These are phyloP conservation scores for Stemphylium beticola DNA, from an alignment of 2,329 filamentous ascomycete species.

Conservation along the genomic window DNA sequence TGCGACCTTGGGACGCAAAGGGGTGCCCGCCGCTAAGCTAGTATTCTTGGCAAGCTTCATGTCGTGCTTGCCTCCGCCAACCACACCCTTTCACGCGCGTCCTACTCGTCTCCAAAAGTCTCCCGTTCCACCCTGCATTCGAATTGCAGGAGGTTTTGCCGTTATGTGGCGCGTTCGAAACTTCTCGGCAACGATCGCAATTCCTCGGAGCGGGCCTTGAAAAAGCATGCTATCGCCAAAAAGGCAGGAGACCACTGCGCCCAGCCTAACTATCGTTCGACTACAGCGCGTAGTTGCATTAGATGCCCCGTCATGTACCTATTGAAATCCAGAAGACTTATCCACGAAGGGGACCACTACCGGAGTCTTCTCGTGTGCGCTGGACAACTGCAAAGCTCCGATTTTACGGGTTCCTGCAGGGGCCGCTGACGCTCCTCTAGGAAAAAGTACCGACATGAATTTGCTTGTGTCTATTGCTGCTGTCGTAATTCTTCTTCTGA, in stretches of 20 bases:
- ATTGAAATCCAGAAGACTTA: neutral
- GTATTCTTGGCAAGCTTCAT: too few relatives aligned
- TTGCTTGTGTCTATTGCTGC: neutral
- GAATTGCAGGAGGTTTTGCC: neutral
- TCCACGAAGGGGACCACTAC: neutral
- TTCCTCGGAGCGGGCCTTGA: conserved; percentile 4
- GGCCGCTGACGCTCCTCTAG: neutral
- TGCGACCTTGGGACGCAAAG: too few relatives aligned
- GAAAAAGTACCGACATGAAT: conserved; percentile 1
- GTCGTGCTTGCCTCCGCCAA: conserved; percentile 1
- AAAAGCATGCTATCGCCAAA: conserved; percentile 13
- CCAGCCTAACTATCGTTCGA: conserved; percentile 18
- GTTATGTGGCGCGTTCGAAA: neutral
- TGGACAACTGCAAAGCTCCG: conserved; percentile 12
- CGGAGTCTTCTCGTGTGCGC: conserved; percentile 6
- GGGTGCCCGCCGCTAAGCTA: too few relatives aligned
- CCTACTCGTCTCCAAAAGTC: neutral
- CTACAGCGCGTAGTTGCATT: conserved; percentile 8
- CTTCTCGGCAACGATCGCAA: neutral
- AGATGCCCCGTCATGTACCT: conserved; percentile 7
- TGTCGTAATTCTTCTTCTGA: neutral
- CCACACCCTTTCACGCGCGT: neutral
- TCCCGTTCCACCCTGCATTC: neutral
- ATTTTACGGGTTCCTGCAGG: conserved; percentile 26
- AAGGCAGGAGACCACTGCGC: conserved; percentile 23